These are phyloP conservation scores for Candida quercuum DNA, from an alignment of 805 yeast species.

Conservation along the genomic window DNA sequence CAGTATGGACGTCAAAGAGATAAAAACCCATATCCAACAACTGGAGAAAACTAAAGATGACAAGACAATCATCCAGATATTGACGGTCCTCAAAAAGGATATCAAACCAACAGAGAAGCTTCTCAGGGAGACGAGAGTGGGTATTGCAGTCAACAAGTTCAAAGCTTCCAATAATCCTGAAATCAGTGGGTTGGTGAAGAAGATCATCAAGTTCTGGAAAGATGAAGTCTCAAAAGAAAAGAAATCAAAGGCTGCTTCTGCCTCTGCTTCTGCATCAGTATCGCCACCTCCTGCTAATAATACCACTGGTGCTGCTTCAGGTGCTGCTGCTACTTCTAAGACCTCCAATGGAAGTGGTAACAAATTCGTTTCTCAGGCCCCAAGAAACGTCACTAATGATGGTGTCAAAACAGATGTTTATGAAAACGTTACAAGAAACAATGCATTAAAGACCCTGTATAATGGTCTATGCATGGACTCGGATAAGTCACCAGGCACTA, in stretches of 20 bases:
- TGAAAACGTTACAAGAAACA: constrained; percentile 76
- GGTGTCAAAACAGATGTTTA: constrained; percentile 68
- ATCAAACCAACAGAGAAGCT: constrained; percentile 82
- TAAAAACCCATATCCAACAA: constrained; percentile 58
- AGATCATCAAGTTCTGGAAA: constrained; percentile 84
- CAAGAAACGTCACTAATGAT: constrained; percentile 78
- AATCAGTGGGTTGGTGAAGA: constrained; percentile 65
- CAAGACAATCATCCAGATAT: constrained; percentile 58
- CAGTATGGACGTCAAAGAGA: constrained; percentile 67
- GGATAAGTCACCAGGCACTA: constrained; percentile 49
- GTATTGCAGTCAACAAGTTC: constrained; percentile 89
- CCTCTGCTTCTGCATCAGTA: too few species aligned
- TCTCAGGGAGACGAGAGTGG: constrained; percentile 91
- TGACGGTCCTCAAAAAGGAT: constrained; percentile 60
- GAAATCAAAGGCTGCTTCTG: constrained; percentile 17
- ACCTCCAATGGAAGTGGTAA: constrained; percentile 16
- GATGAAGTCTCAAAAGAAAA: constrained; percentile 76
- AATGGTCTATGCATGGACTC: constrained; percentile 87
- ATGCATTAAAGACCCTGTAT: constrained; percentile 77
- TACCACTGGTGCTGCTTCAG: background rate
- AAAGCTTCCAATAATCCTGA: constrained; percentile 65
- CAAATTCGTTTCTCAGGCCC: constrained; percentile 44
- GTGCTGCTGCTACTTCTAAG: constrained; percentile 7
- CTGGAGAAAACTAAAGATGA: constrained; percentile 71
- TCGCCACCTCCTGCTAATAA: constrained; percentile 4